Conservation (phyloP, 306 rosid species). For the Hippophae tibetana region DNA sequence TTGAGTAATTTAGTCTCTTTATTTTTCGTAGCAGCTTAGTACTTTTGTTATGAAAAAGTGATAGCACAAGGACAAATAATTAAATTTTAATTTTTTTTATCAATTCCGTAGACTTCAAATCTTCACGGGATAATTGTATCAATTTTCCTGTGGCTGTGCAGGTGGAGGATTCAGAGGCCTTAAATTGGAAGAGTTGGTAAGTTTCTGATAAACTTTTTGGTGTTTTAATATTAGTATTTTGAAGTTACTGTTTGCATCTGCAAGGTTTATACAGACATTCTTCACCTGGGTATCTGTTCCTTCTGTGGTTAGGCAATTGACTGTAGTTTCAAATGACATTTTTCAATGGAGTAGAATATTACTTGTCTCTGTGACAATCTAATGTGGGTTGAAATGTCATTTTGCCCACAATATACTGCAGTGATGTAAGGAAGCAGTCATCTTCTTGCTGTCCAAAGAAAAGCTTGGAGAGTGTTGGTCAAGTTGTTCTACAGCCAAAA, state of each 20-base stretch:
- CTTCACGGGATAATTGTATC: constrained; percentile 12
- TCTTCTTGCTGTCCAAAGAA: constrained; percentile 22
- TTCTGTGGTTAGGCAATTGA: background rate
- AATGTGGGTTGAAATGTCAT: too few species aligned
- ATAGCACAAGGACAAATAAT: too few species aligned
- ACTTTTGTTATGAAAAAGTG: too few species aligned
- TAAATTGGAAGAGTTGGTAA: constrained; percentile 27
- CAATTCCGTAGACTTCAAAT: background rate
- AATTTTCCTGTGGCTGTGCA: constrained; percentile 16
- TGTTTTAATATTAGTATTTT: background rate
- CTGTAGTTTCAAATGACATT: too few species aligned
- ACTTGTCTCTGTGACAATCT: too few species aligned
- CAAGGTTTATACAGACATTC: background rate
- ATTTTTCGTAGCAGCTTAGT: too few species aligned
- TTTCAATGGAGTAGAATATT: too few species aligned
- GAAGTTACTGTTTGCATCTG: background rate
- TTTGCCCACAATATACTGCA: constrained; percentile 17
- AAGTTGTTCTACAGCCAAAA: constrained; percentile 16
- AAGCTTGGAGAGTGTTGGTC: constrained; percentile 13
- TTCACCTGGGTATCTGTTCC: background rate
- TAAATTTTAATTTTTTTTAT: background rate
- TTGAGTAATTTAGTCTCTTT: too few species aligned
- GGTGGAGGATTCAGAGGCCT: constrained; percentile 42
- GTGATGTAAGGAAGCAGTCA: constrained; percentile 23
- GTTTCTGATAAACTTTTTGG: constrained; percentile 19